Base-by-base conservation (phyloP, 2,329 filamentous ascomycete species). In the Curvularia sp. region DNA sequence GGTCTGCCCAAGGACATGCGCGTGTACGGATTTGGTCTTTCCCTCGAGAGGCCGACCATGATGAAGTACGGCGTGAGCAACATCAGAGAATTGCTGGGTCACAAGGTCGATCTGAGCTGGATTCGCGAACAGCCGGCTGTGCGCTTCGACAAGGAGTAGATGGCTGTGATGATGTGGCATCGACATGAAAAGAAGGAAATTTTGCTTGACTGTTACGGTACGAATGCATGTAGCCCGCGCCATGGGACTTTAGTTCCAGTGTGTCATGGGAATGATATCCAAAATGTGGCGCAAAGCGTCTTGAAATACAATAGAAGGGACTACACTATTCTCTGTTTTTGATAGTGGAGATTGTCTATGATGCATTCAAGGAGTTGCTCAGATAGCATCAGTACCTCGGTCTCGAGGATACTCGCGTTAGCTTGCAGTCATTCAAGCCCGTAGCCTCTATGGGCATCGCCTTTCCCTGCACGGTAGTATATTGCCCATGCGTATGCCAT, bases 31-130 rank as follows among this genome's bases (percentile, higher is more conserved):
- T 98, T 93, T 85, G 95, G 95, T 38, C 81, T 99, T 74, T 92
- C 88, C 77, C 80, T 99, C 75, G 95, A 99, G 84, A 83, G 95
- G 70, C 95, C 95, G 57, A 98, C 95, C 10, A 99, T 98, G 95
- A 97, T 97, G 82, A 95, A 96, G 85, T 96, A 83, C 77, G 85
- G 81, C 4, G 70, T 78, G 61, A 91, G 87, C 72, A 97, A 97
- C 79, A 97, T 97, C 70, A 88, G 93, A 69, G 93, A 97, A 79
- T 80, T 97, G 72, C 82, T 99, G 54, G 94, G 94, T 13, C 94
- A 99, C 82, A 96, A 97, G 83, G 93, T 97, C 42, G 93, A 98
- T 80, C 81, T 98, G 75, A 88, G 88, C 73, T 97, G 97, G 81
- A 93, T 99, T 68, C 89, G 96, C 82, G 88, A 85, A 67, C 97